A percentile compares a stretch with the other conserved stretches of the same genome.
Conservation (phyloP, 2,329 filamentous ascomycete genomes). For the Zelopaecilomyces penicillatus region DNA sequence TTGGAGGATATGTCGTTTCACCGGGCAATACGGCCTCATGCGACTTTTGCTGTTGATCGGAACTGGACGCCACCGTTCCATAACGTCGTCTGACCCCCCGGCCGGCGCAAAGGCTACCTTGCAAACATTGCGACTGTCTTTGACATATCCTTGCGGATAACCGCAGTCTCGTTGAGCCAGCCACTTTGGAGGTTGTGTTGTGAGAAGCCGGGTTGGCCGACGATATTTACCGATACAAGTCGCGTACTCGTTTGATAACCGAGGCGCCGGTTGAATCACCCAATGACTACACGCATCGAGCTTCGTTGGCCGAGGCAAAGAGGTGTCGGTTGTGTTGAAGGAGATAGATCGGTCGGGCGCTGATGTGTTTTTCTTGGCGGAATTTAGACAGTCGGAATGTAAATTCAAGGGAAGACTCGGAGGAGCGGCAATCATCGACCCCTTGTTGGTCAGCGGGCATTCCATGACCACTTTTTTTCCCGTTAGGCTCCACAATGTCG, state of each 20-base stretch:
- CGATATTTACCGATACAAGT: too few relatives aligned
- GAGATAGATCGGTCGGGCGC: too few relatives aligned
- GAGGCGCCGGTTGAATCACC: neutral
- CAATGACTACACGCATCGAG: neutral
- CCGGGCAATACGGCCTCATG: conserved; percentile 14
- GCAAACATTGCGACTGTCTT: conserved; percentile 29
- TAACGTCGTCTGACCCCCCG: conserved; percentile 29
- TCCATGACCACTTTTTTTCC: neutral
- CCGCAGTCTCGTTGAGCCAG: conserved; percentile 31
- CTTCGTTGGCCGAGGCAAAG: too few relatives aligned
- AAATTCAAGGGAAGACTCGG: neutral
- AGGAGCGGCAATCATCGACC: neutral
- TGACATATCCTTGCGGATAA: conserved; percentile 34
- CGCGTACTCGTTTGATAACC: too few relatives aligned
- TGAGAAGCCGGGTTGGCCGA: too few relatives aligned
- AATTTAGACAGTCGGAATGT: too few relatives aligned
- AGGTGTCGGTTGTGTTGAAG: too few relatives aligned
- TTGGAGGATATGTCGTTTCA: conserved; percentile 10
- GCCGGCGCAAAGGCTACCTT: conserved; percentile 29
- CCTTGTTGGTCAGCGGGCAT: neutral
- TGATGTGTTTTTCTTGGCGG: too few relatives aligned
- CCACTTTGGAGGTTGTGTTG: conserved; percentile 22
- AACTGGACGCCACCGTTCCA: conserved; percentile 18
- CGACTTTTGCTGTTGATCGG: conserved; percentile 15
- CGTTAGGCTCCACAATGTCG: neutral